Evolutionary conservation across 2,329 filamentous ascomycete genomes (phyloP), one percentile per base, ranked within the genome.

Genomic region (Monosporascus sp.): DNA sequence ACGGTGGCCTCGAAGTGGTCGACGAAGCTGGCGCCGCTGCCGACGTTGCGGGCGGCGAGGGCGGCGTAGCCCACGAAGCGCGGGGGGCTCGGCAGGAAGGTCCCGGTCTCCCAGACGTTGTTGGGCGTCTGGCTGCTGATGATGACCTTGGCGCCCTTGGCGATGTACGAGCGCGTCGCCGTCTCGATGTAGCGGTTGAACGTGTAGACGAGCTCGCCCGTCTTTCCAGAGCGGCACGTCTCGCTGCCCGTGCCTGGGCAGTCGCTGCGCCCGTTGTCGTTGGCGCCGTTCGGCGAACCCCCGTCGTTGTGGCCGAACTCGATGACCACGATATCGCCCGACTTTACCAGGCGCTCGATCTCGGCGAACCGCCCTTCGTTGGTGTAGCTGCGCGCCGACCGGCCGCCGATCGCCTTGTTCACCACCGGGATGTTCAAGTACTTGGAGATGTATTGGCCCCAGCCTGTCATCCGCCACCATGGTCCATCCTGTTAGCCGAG

Each of bases 291-390:
- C 22, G 82, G 73, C 2, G 75, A 75, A 6, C 83, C 82, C 44
- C 83, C 84, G 62, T 88, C 85, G 66, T 88, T 89, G 73, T 88
- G 85, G 0, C 85, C 85, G 62, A 88, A 87, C 61, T 86, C 83
- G 54, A 88, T 85, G 52, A 88, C 72, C 9, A 87, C 83, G 60
- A 81, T 82, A 70, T 88, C 84, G 54, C 80, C 81, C 3, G 73
- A 52, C 59, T 75, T 56, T 15, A 85, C 69, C 2, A 72, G 58
- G 38, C 70, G 65, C 53, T 77, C 74, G 52, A 88, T 77, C 5
- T 74, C 73, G 31, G 72, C 66, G 71, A 86, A 87, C 44, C 79
- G 81, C 39, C 78, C 79, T 67, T 87, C 83, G 48, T 79, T 75
- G 7, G 76, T 82, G 70, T 77, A 87, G 51, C 79, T 83, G 55